Evolutionary conservation across 2,329 filamentous ascomycete genomes (phyloP).

Genomic region (Xylaria polymorpha): DNA sequence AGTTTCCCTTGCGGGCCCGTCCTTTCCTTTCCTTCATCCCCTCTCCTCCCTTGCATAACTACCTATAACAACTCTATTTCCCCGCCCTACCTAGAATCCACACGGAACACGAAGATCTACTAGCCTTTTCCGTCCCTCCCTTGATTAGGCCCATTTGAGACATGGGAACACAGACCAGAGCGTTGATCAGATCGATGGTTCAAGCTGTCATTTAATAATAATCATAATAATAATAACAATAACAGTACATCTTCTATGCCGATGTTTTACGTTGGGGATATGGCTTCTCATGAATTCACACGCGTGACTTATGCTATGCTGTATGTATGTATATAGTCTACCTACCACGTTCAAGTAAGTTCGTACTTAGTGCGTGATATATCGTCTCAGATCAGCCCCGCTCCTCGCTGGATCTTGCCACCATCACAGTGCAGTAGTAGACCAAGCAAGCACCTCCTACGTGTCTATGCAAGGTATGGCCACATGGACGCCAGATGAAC

Average conservation of each 20-base stretch:
- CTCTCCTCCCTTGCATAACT: background rate
- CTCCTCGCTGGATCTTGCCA: no score
- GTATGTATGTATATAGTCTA: no score
- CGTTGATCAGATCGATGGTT: background rate
- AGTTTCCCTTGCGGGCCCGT: background rate
- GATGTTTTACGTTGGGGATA: background rate
- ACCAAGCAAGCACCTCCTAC: no score
- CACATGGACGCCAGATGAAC: background rate
- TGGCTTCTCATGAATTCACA: background rate
- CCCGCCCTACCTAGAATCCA: background rate
- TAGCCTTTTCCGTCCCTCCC: background rate
- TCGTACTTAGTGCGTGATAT: background rate
- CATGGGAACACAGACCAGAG: background rate
- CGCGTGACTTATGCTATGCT: no score
- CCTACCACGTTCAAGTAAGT: no score
- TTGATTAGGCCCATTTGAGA: background rate
- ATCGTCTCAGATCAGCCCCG: background rate
- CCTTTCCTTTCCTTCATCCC: background rate
- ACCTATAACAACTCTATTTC: background rate
- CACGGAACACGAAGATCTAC: background rate
- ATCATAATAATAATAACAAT: background rate
- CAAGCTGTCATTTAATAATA: background rate
- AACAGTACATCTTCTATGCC: background rate
- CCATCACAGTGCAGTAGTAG: no score
- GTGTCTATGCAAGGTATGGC: background rate